phyloP scores from a whole-genome alignment of 805 yeast genomes.

The Saccharomycopsis fermentans region DNA sequence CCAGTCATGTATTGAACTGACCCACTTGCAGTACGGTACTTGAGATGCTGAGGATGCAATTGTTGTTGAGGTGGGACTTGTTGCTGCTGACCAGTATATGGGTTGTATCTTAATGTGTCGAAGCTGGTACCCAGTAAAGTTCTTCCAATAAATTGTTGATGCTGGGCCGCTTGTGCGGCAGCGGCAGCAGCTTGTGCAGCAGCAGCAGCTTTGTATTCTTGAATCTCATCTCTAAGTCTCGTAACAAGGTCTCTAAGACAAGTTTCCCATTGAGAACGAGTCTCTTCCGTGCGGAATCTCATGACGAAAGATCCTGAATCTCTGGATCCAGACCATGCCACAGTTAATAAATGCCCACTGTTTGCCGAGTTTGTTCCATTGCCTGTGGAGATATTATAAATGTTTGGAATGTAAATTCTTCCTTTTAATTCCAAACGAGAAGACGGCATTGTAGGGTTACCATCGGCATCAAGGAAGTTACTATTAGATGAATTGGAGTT shows the following conservation, averaged over 20 bases:
- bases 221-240: slow-evolving; percentile 24
- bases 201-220: slow-evolving; percentile 7
- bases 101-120: slow-evolving; percentile 1
- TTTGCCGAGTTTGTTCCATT: slow-evolving; percentile 23
- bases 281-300: slow-evolving; percentile 76
- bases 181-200: not conserved
- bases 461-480: slow-evolving; percentile 18
- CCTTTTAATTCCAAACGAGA: slow-evolving; percentile 60
- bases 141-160: not conserved
- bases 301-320: slow-evolving; percentile 82
- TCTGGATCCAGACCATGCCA: slow-evolving; percentile 76
- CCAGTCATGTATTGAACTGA: slow-evolving; percentile 3
- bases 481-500: slow-evolving; percentile 24
- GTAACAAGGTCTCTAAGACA: slow-evolving; percentile 42
- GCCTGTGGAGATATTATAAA: slow-evolving; percentile 33
- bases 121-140: not conserved
- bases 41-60: slow-evolving; percentile 1
- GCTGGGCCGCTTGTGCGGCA: not conserved
- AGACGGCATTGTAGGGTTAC: not conserved
- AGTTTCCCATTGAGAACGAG: slow-evolving; percentile 70
- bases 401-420: slow-evolving; percentile 66
- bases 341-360: slow-evolving; percentile 48
- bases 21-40: not conserved
- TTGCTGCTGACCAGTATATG: not conserved
- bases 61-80: not conserved